Base-by-base conservation (phyloP, 345 rosid species). In the Dipteronia dyeriana region DNA sequence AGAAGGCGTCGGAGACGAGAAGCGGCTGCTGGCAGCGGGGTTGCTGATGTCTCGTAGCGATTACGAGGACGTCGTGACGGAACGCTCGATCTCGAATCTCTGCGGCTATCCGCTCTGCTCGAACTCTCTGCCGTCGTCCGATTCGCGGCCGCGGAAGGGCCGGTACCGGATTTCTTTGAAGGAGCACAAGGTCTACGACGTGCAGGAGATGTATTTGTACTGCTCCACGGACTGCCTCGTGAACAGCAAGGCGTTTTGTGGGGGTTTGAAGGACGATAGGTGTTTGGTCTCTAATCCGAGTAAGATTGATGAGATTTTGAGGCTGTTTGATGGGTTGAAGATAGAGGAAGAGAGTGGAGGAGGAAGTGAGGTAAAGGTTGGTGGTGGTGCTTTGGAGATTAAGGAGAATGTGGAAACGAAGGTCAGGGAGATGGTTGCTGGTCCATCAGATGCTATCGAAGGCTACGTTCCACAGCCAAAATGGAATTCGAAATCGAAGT, bases 381-480 rank as follows among this genome's bases (percentile, higher is more conserved):
- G 39, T 49, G 78, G 60, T 53, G 82, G 51, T 26, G 38, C 38
- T 34, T 45, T 74, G 63, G 87, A 68, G 73, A 72, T 71, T 71
- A 73, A 70, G 16, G 85, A 81, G 78, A 93, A 73, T 59, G 63
- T 2, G 63, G 22, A 59, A 19, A n/a, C 63, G 12, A 59, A 19
- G 63, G 63, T 59, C 79, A 56, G 88, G 89, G 64, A 69, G 86
- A 69, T 88, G 90, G 89, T 78, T 77, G 76, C 29, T 76, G 97
- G 97, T 75, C 90, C 95, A 54, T 89, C 95, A 19, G 82, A 86
- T 85, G 97, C 98, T 19, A 89, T 95, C 77, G 97, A 95, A 84
- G 98, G 99, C 68, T 92, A 93, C 83, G 90, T 92, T 79, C 98
- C 98, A 3, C 80, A 77, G n/a, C 11, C 5, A 9, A 51, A 53